Evolutionary conservation across 345 rosid genomes (phyloP).

Genomic region (Aquilaria malaccensis): DNA sequence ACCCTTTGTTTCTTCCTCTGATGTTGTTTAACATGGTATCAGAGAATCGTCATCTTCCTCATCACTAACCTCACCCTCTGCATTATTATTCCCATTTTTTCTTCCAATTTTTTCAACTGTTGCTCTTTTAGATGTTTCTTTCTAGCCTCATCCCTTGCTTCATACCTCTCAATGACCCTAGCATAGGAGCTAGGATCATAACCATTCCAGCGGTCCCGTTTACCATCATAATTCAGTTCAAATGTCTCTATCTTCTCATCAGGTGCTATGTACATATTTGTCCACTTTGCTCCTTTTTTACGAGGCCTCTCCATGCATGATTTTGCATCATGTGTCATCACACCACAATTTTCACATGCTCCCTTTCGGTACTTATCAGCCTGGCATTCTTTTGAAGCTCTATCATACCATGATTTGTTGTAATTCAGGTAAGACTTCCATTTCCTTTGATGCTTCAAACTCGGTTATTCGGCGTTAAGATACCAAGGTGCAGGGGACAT

Average conservation of each 20-base stretch:
- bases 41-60: conserved; percentile 55
- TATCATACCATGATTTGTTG: conserved; percentile 47
- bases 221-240: conserved; percentile 88
- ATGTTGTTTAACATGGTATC: too few species aligned
- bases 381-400: conserved; percentile 46
- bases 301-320: conserved; percentile 85
- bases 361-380: conserved; percentile 53
- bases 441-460: conserved; percentile 67
- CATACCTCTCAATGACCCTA: conserved; percentile 66
- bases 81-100: conserved; percentile 53
- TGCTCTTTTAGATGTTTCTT: conserved; percentile 66
- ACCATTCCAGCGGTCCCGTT: conserved; percentile 90
- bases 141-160: conserved; percentile 75
- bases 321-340: conserved; percentile 70
- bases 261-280: conserved; percentile 67
- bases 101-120: conserved; percentile 74
- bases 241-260: conserved; percentile 79
- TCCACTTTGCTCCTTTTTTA: conserved; percentile 62
- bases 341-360: conserved; percentile 73
- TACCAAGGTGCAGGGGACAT: conserved; percentile 80
- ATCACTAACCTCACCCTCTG: conserved; percentile 39
- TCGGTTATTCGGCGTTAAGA: conserved; percentile 56
- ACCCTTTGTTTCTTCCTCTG: too few species aligned
- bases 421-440: conserved; percentile 57
- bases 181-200: conserved; percentile 65